Evolutionary conservation across 805 yeast species (phyloP), one percentile per base, ranked within the genome.

Genomic region (Ogataea haglerorum): DNA sequence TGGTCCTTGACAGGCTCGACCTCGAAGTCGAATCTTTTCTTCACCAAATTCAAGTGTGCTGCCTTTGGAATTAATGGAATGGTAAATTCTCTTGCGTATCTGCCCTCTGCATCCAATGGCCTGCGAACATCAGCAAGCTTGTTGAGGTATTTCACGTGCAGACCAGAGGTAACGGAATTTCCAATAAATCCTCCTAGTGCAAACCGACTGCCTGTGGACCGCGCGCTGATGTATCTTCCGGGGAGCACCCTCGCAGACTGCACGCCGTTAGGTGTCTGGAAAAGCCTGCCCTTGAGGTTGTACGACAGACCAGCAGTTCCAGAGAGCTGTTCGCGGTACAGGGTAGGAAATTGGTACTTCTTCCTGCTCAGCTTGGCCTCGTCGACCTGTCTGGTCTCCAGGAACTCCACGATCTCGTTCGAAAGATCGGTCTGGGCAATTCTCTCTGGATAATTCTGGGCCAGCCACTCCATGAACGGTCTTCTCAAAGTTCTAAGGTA

Each of bases 261-360:
- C 17, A 78, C 63, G 36, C 95, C 95, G 53, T 81, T 77, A 16
- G 95, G 93, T 4, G 84, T 69, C 58, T 78, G 83, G 43, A 67
- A 57, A 27, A 87, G 64, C 58, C 87, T 74, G 6, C 95, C 95
- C 43, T 71, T 73, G 46, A 83, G 73, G 28, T 68, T 69, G 53
- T 85, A 87, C 2, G 86, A 74, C 45, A 86, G 70, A 6, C 95
- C 95, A 21, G 84, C 95, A 6, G 85, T 76, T 23, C 89, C 95
- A 39, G 81, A 54, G 12, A 57, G 47, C 41, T 49, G 45, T 12
- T 54, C 46, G 13, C 44, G 37, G 40, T 58, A 48, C 18, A 48
- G 27, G 33, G 48, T 33, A 10, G 60, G 54, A 25, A 56, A 47
- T 13, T 16, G 14, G 14, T 27, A 22, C 15, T 33, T 36, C 1